Conservation (phyloP, 164 flowering plant species). For the Chimonanthus salicifolius region DNA sequence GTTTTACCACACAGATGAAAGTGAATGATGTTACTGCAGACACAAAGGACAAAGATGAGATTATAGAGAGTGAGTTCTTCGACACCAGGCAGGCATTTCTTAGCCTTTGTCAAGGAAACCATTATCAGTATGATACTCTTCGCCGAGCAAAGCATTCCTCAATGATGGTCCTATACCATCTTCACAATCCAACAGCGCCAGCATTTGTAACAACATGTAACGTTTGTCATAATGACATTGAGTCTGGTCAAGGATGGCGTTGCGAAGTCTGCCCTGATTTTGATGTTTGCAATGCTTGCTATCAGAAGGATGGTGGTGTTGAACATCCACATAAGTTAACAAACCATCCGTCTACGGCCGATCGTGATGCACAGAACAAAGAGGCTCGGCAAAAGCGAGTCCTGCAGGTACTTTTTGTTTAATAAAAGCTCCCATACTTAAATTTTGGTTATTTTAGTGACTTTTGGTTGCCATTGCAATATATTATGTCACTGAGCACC, state of each 20-base stretch:
- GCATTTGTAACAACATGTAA: constrained; percentile 95
- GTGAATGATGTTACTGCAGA: constrained; percentile 73
- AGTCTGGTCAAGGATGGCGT: constrained; percentile 98
- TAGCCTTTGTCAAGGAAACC: constrained; percentile 98
- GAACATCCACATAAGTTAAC: constrained; percentile 96
- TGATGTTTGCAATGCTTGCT: constrained; percentile 88
- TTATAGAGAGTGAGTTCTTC: constrained; percentile 96
- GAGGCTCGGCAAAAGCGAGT: constrained; percentile 92
- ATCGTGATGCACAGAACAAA: constrained; percentile 88
- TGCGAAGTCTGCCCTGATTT: constrained; percentile 98
- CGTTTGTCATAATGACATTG: constrained; percentile 75
- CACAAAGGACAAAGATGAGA: constrained; percentile 93
- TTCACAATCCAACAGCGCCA: constrained; percentile 98
- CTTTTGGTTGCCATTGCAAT: no score
- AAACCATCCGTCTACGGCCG: constrained; percentile 75
- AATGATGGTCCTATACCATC: constrained; percentile 99
- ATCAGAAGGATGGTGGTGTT: constrained; percentile 68
- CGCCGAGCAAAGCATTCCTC: constrained; percentile 99
- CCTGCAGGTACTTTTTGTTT: constrained; percentile 52
- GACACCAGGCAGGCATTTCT: constrained; percentile 98
- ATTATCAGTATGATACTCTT: constrained; percentile 98
- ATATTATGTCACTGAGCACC: no score
- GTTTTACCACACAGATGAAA: constrained; percentile 51
- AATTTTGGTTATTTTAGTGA: no score
- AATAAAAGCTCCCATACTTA: no score